Evolutionary conservation across 164 flowering plant genomes (phyloP), one percentile per base, ranked within the genome.

Genomic region (Malania oleifera): DNA sequence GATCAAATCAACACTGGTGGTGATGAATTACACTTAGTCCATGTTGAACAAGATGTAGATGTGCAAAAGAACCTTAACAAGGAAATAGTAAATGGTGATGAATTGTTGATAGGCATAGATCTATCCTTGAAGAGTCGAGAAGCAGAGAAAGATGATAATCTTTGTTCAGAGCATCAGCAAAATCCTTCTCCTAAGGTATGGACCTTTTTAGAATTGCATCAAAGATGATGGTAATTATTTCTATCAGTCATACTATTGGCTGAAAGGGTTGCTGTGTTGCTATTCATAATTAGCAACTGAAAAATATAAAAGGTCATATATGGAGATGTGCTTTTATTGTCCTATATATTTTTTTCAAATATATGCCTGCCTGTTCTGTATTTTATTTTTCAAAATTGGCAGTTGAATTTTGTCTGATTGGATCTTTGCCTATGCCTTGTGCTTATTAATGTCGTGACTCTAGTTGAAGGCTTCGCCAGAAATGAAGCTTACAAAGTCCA

Each of bases 141-240:
- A 8, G 27, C 62, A 35, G 52, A 7, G 54, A 60, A 68, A 38
- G 62, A 57, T 53, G 44, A 46, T 38, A 40, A 27, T 29, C 27
- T 61, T 31, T 54, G 59, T 43, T 47, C 55, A 47, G 67, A 59
- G n/a, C 26, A 20, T 35, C 38, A 9, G 43, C 53, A 34, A 60
- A 56, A 46, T 48, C 34, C 58, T 40, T 59, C 70, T 64, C 59
- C 63, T 18, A 68, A 77, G 83, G 92, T 85, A 45, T 19, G 54
- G n/a, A 18, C 18, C 18, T 43, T 56, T 63, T 35, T 43, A 5
- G 20, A 37, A n/a, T n/a, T n/a, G 25, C 19, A 40, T 39, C 10
- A n/a, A n/a, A n/a, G n/a, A n/a, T n/a, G n/a, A n/a, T n/a, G n/a
- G n/a, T n/a, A n/a, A n/a, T 18, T 0, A 40, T 40, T 14, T 11